Base-by-base conservation (phyloP, 805 yeast species). In the Hagleromyces aurorensis region DNA sequence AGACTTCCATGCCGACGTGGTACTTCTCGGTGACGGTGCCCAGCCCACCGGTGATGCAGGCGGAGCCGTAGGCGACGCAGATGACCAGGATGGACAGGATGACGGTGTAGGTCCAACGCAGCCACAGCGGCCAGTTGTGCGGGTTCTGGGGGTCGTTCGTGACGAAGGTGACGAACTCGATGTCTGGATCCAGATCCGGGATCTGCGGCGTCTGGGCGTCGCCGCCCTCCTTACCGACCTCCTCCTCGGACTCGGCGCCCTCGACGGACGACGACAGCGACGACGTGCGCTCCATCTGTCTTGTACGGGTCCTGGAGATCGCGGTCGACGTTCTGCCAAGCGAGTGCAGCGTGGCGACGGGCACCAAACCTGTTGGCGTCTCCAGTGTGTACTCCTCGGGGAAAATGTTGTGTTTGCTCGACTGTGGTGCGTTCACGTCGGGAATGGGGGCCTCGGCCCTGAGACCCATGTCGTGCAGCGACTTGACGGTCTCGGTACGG, bases 301-400 rank as follows among this genome's bases (percentile, higher is more conserved):
- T 55, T 6, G 66, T 62, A 40, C 62, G 53, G 2, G 65, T 56
- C 30, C 61, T 52, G 11, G 61, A 48, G 12, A 62, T 38, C 7
- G 57, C 50, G 2, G 61, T 40, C 6, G 50, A 38, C 1, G 62
- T 56, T 50, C 91, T 70, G 19, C 94, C 91, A 19, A 83, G 38
- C 6, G 69, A 64, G 25, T 70, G 79, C 43, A 85, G 62, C 1
- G 94, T 79, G 23, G 73, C 62, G 1, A 78, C 82, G 2, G 89
- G 91, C 9, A 86, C 96, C 32, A 86, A 64, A 40, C 96, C 96
- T 5, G 95, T 83, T 30, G 70, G 69, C 0, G 96, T 86, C 62
- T 86, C 96, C 55, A 86, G 41, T 5, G 86, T 80, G 54, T 83
- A 86, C 53, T 86, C 95, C 63, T 86, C 96, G 6, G 96, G 96